Evolutionary conservation across 345 rosid species (phyloP).

Genomic region (Euphorbia pulcherrima): DNA sequence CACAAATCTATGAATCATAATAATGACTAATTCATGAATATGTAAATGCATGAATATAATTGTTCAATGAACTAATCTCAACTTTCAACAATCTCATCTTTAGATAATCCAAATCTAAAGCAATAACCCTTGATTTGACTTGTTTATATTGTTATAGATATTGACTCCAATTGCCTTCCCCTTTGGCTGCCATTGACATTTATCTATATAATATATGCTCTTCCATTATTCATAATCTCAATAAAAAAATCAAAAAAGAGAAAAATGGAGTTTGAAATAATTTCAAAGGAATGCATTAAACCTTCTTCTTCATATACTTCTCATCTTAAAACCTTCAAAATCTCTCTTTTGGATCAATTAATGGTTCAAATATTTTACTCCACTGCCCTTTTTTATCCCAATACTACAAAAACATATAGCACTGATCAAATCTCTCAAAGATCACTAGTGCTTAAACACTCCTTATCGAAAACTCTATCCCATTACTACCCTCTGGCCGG

Average conservation of each 20-base stretch:
- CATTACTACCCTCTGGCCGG: constrained; percentile 14
- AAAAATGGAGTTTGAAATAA: constrained; percentile 9
- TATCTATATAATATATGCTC: too few species aligned
- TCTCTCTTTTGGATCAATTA: constrained; percentile 14
- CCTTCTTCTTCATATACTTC: constrained; percentile 15
- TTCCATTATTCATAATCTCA: too few species aligned
- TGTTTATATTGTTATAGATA: too few species aligned
- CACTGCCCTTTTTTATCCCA: constrained; percentile 6
- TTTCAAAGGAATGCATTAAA: constrained; percentile 4
- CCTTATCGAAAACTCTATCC: constrained; percentile 15
- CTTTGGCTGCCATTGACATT: too few species aligned
- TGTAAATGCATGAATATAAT: too few species aligned
- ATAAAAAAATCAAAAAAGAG: neutral
- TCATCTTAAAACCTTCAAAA: constrained; percentile 8
- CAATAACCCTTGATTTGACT: too few species aligned
- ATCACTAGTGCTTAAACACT: constrained; percentile 2
- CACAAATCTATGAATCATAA: too few species aligned
- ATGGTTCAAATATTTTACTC: neutral
- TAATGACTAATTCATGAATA: too few species aligned
- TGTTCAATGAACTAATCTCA: too few species aligned
- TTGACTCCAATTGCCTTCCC: too few species aligned
- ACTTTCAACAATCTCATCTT: too few species aligned
- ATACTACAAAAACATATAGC: neutral
- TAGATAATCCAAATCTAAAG: too few species aligned
- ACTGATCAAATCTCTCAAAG: neutral